Percentiles rank a stretch among this genome's conserved stretches.
These are phyloP conservation scores for Wallemia mellicola DNA, from an alignment of 1,284 basidiomycete genomes.

Conservation along the genomic window DNA sequence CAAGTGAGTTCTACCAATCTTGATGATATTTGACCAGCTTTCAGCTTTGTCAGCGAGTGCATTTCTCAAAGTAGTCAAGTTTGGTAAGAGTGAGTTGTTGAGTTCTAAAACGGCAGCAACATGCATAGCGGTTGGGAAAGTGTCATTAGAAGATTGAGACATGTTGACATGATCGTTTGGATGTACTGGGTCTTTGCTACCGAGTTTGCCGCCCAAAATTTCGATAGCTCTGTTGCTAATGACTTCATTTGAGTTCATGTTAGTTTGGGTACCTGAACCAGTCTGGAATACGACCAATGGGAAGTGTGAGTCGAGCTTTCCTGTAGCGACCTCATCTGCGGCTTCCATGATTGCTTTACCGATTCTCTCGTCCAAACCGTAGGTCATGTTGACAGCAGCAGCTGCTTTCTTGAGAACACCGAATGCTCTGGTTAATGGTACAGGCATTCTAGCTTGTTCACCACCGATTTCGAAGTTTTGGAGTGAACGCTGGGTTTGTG, in stretches of 20 bases:
- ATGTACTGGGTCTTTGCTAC: conserved; percentile 90
- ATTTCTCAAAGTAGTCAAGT: conserved; percentile 49
- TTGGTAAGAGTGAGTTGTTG: conserved; percentile 48
- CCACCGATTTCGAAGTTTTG: conserved; percentile 99
- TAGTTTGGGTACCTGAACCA: conserved; percentile 93
- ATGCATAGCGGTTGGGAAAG: conserved; percentile 95
- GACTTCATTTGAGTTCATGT: conserved; percentile 99
- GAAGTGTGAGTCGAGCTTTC: conserved; percentile 81
- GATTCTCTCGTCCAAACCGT: conserved; percentile 71
- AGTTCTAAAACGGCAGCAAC: conserved; percentile 83
- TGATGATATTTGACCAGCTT: conserved; percentile 69
- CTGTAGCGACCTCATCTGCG: conserved; percentile 85
- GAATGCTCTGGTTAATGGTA: conserved; percentile 86
- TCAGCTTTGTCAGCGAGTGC: conserved; percentile 56
- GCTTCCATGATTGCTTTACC: conserved; percentile 71
- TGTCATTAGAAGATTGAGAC: conserved; percentile 97
- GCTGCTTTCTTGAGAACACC: conserved; percentile 96
- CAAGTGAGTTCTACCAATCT: conserved; percentile 93
- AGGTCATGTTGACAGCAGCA: conserved; percentile 59
- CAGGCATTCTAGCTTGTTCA: conserved; percentile 64
- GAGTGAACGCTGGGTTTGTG: conserved; percentile 91
- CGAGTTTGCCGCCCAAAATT: conserved; percentile 76
- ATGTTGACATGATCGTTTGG: conserved; percentile 99
- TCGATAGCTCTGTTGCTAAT: conserved; percentile 97
- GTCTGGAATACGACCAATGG: conserved; percentile 98